phyloP scores from a whole-genome alignment of 75 land plant genomes.

The Pinus tabuliformis region DNA sequence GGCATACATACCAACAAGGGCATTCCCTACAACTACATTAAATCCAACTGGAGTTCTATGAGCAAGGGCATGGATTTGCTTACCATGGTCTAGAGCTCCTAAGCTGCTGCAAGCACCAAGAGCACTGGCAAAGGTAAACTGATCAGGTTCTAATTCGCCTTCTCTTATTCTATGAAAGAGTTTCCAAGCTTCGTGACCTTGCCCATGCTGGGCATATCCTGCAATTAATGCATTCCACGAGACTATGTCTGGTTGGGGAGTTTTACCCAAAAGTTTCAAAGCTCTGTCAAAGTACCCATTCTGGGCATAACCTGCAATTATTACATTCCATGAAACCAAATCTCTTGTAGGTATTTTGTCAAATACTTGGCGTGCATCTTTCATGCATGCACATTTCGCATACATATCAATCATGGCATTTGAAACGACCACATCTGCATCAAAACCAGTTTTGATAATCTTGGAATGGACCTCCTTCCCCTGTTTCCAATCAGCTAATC shows the following conservation, averaged over 20 bases:
- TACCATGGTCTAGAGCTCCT: conserved; percentile 55
- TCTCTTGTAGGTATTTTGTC: conserved; percentile 16
- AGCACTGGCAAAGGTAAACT: conserved; percentile 71
- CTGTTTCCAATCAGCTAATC: conserved; percentile 3
- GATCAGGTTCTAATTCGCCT: conserved; percentile 25
- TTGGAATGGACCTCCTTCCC: conserved; percentile 33
- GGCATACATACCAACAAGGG: conserved; percentile 67
- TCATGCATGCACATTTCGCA: conserved; percentile 17
- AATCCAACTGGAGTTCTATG: conserved; percentile 35
- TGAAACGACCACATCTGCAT: conserved; percentile 16
- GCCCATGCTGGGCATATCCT: conserved; percentile 48
- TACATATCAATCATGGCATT: conserved; percentile 38
- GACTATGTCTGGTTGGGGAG: conserved; percentile 22
- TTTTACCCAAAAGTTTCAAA: no score
- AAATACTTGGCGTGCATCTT: conserved; percentile 18
- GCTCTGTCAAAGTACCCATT: no score
- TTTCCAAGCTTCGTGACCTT: conserved; percentile 49
- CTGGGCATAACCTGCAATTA: no score
- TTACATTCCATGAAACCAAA: conserved; percentile 20
- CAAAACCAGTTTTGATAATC: conserved; percentile 30
- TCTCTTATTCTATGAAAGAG: conserved; percentile 15
- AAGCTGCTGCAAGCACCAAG: conserved; percentile 64
- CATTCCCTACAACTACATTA: conserved; percentile 30
- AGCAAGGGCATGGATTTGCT: conserved; percentile 38
- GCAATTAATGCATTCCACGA: conserved; percentile 62